Evolutionary conservation across 257 asterid genomes (phyloP).

Genomic region (Misopates orontium): DNA sequence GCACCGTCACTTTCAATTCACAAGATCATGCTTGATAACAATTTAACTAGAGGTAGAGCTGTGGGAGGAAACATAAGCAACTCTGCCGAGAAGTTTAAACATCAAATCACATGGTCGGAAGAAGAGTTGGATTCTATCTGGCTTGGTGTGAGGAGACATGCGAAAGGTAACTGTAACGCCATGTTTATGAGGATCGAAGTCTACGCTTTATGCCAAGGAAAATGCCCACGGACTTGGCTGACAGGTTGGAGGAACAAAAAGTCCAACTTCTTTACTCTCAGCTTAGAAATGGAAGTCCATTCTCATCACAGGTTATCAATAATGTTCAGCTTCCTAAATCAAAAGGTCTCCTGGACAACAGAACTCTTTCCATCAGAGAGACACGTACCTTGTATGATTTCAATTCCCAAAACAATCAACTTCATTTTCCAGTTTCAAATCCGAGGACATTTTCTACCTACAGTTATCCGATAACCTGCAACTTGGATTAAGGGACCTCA

Average conservation of each 20-base stretch:
- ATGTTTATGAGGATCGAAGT: constrained; percentile 49
- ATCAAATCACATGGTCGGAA: constrained; percentile 53
- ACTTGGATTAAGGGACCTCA: constrained; percentile 20
- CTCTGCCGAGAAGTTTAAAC: constrained; percentile 35
- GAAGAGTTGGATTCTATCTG: constrained; percentile 56
- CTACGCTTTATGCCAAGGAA: constrained; percentile 41
- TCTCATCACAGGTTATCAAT: constrained; percentile 9
- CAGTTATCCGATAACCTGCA: constrained; percentile 10
- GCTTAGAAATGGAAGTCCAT: constrained; percentile 22
- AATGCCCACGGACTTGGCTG: constrained; percentile 45
- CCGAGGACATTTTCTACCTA: constrained; percentile 20
- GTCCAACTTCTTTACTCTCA: constrained; percentile 37
- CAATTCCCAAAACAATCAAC: constrained; percentile 21
- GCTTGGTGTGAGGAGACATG: constrained; percentile 54
- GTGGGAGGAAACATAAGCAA: constrained; percentile 37
- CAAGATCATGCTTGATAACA: constrained; percentile 49
- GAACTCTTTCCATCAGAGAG: constrained; percentile 43
- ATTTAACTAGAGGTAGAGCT: too few relatives aligned
- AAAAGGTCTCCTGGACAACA: constrained; percentile 16
- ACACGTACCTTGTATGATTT: constrained; percentile 12
- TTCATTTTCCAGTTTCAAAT: constrained; percentile 30
- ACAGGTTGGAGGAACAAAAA: constrained; percentile 42
- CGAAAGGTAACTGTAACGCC: constrained; percentile 51
- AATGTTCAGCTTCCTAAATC: constrained; percentile 15
- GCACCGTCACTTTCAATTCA: constrained; percentile 45